Evolutionary conservation across 768 basidiomycete species (phyloP).

Genomic region (Leucosporidium yakuticum): DNA sequence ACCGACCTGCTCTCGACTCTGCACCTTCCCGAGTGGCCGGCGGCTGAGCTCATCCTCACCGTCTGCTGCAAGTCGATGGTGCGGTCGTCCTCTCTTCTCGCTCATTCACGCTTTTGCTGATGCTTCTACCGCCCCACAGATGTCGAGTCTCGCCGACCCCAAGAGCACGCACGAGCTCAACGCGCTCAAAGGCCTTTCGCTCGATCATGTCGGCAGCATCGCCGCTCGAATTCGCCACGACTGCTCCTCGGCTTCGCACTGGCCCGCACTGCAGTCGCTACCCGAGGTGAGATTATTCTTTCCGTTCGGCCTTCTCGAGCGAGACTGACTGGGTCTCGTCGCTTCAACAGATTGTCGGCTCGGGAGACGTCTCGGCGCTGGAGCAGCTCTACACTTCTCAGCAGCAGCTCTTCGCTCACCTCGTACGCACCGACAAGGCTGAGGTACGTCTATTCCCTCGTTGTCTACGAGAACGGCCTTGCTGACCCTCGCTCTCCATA

Average conservation of each 20-base stretch:
- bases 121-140: slow-evolving; percentile 47
- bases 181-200: slow-evolving; percentile 77
- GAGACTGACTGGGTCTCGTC: too few species aligned
- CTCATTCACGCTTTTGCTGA: background rate
- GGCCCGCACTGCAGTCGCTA: slow-evolving; percentile 46
- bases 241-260: slow-evolving; percentile 42
- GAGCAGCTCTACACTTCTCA: slow-evolving; percentile 60
- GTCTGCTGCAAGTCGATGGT: slow-evolving; percentile 85
- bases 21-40: slow-evolving; percentile 97
- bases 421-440: slow-evolving; percentile 64
- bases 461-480: background rate
- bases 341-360: slow-evolving; percentile 52
- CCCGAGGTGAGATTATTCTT: slow-evolving; percentile 57
- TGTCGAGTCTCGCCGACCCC: slow-evolving; percentile 73
- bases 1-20: slow-evolving; percentile 79
- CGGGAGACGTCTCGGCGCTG: slow-evolving; percentile 52
- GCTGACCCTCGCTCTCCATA: background rate
- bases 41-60: slow-evolving; percentile 69
- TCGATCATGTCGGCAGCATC: slow-evolving; percentile 91
- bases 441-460: slow-evolving; percentile 52
- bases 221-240: slow-evolving; percentile 69
- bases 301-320: background rate
- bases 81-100: slow-evolving; percentile 26
- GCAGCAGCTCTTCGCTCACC: slow-evolving; percentile 59
- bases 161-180: slow-evolving; percentile 69